phyloP scores from a whole-genome alignment of 495 filamentous ascomycete species.

The Letharia columbiana region DNA sequence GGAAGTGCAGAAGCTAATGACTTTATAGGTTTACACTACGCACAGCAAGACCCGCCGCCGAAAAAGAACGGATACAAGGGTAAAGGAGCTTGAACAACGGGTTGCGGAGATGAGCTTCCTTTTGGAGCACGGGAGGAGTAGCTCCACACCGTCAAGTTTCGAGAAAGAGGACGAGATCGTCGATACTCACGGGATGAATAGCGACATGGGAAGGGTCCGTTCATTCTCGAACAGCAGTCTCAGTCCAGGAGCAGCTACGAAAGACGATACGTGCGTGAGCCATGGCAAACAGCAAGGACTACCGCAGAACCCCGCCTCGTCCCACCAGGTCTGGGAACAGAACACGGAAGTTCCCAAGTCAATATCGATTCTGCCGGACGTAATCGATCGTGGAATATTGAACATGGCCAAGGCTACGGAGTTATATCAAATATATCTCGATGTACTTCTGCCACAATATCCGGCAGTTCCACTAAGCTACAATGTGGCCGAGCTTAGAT shows the following conservation, averaged over 20 bases:
- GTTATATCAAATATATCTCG: conserved; percentile 51
- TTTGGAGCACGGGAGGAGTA: conserved; percentile 15
- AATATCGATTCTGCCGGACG: conserved; percentile 10
- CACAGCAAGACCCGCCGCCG: conserved; percentile 72
- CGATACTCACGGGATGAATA: background rate
- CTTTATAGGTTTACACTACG: conserved; percentile 52
- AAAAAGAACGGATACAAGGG: conserved; percentile 85
- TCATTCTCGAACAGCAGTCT: background rate
- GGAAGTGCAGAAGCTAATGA: background rate
- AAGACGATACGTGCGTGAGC: background rate
- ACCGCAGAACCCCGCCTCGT: background rate
- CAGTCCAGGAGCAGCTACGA: background rate
- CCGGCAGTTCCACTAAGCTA: conserved; percentile 40
- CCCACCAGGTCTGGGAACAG: background rate
- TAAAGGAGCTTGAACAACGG: conserved; percentile 88
- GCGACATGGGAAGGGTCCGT: background rate
- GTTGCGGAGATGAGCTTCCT: conserved; percentile 47
- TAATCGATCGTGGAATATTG: conserved; percentile 19
- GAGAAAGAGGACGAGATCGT: conserved; percentile 7
- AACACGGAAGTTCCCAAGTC: background rate
- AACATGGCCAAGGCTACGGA: conserved; percentile 19
- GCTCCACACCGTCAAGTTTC: conserved; percentile 5
- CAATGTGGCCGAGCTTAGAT: conserved; percentile 53
- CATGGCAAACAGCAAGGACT: background rate
- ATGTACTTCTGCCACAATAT: conserved; percentile 54